Percentiles rank a stretch among this genome's conserved stretches.
Conservation (phyloP, 2,329 filamentous ascomycete species). For the Escovopsis weberi region DNA sequence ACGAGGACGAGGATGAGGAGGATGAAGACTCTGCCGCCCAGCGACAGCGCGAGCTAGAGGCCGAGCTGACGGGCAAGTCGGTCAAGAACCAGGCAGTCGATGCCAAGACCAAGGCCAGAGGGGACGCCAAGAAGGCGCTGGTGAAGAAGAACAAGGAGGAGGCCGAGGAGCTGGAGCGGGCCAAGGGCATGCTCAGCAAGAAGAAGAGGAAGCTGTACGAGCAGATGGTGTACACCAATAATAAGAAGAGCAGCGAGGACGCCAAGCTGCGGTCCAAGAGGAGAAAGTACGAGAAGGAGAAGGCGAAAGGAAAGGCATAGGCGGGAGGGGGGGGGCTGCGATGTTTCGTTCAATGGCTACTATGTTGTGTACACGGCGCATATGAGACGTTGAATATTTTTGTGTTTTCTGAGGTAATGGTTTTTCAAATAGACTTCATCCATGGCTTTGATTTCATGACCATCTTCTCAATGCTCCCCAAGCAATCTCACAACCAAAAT, state of each 20-base stretch:
- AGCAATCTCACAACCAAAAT: no score
- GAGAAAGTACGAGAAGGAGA: constrained; percentile 68
- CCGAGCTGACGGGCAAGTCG: constrained; percentile 63
- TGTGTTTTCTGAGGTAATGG: no score
- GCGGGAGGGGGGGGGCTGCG: not conserved
- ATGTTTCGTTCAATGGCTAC: not conserved
- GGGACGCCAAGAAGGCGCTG: constrained; percentile 54
- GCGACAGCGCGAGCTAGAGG: constrained; percentile 83
- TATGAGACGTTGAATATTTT: not conserved
- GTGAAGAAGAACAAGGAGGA: constrained; percentile 59
- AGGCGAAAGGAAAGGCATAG: constrained; percentile 28
- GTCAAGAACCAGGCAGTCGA: constrained; percentile 34
- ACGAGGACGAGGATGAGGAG: constrained; percentile 24
- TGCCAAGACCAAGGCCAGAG: constrained; percentile 45
- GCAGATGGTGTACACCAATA: constrained; percentile 94
- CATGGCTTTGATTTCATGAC: no score
- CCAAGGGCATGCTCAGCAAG: constrained; percentile 96
- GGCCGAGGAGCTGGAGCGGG: constrained; percentile 76
- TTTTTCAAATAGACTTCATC: no score
- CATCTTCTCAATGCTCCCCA: no score
- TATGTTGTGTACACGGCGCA: not conserved
- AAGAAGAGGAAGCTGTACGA: constrained; percentile 96
- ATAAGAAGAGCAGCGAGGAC: constrained; percentile 81
- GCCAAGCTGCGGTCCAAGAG: constrained; percentile 79
- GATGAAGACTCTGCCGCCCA: constrained; percentile 51